Conservation (phyloP, 2,329 filamentous ascomycete genomes). For the Hymenoscyphus infarciens region DNA sequence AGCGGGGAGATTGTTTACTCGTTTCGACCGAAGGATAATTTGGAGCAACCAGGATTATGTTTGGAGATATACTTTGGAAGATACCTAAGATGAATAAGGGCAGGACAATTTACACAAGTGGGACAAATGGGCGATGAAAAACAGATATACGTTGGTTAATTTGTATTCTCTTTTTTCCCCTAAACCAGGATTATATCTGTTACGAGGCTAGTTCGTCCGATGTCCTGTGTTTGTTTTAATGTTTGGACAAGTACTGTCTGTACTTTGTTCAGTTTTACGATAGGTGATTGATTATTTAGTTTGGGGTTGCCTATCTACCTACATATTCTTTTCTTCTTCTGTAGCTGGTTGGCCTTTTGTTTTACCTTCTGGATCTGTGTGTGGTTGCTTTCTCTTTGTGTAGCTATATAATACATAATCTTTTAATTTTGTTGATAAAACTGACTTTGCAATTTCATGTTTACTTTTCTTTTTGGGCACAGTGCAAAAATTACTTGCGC, state of each 20-base stretch:
- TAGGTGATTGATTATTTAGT: neutral
- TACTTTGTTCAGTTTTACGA: conserved; percentile 1
- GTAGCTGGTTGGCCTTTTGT: neutral
- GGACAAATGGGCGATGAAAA: neutral
- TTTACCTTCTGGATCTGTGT: neutral
- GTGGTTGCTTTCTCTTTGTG: neutral
- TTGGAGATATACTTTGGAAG: neutral
- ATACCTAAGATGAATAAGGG: neutral
- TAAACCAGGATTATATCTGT: neutral
- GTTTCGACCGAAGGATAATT: neutral
- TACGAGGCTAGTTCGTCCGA: neutral
- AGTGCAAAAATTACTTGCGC: too few relatives aligned
- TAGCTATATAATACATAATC: neutral
- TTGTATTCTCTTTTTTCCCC: neutral
- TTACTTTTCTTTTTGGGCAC: neutral
- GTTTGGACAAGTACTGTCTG: neutral
- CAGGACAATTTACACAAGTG: neutral
- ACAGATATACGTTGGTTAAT: neutral
- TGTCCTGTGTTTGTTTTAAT: neutral
- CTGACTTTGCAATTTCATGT: neutral
- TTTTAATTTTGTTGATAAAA: neutral
- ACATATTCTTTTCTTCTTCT: neutral
- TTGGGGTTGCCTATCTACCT: neutral
- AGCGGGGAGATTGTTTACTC: neutral
- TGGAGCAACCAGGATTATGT: neutral